Evolutionary conservation across 2,329 filamentous ascomycete species (phyloP), one percentile per base, ranked within the genome.

Genomic region (Apiospora kogelbergensis): DNA sequence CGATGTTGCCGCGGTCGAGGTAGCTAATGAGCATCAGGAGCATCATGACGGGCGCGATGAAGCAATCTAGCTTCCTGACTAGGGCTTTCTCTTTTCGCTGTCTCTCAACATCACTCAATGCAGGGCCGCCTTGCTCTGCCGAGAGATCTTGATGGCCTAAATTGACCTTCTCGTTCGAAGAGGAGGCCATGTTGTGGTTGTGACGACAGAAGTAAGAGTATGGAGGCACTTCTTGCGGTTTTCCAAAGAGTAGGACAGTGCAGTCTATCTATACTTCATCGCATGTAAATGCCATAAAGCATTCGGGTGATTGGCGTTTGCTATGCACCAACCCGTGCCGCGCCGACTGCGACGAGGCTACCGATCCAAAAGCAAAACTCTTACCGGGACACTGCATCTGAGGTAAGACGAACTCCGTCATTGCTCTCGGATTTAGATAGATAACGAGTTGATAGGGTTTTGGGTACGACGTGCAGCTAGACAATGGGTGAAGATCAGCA

Each of bases 1-100:
- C 71, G 41, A 72, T 72, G 33, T 72, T 72, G 40, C 67, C 68
- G 37, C 71, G 68, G 60, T 72, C 71, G 24, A 72, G 67, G 65
- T 72, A 72, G 6, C 70, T 69, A 6, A 70, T 68, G 10, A 72
- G 68, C 57, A 71, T 71, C 70, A 70, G 68, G 2, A 72, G 13
- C 15, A 70, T 64, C 67, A 71, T 70, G 68, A 71, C 68, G 2
- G 71, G 70, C 11, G 70, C 67, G 10, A 72, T 67, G 22, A 68
- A 72, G 1, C 48, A 20, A 42, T 72, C 71, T n/a, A 71, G 57
- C 64, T 72, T 72, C 26, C 68, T 65, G 10, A 72, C 67, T 11
- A 72, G 67, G 6, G 48, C 42, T 40, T 70, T 70, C 53, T 72
- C 70, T 26, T 33, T 57, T 10, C 48, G 48, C 48, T 33, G 48